A percentile compares a stretch with the other conserved stretches of the same genome.
Conservation (phyloP, 768 basidiomycete genomes). For the Inosperma sp. region DNA sequence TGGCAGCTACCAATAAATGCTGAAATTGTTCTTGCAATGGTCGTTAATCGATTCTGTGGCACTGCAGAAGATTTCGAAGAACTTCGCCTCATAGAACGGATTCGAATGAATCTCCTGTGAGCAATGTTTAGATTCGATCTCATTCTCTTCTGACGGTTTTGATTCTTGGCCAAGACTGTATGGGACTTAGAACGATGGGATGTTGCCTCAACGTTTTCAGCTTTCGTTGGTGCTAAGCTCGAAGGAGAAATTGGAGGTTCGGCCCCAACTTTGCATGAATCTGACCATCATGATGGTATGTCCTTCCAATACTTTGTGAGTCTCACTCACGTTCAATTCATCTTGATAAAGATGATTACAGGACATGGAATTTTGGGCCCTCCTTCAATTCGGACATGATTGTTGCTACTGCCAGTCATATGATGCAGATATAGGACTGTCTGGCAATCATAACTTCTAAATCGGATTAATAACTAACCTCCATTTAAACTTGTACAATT, state of each 20-base stretch:
- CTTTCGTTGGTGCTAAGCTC: not conserved
- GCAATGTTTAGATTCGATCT: not conserved
- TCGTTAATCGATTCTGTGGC: not conserved
- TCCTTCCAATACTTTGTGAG: not conserved
- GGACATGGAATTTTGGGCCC: conserved; percentile 4
- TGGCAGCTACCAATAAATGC: not conserved
- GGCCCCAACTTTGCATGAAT: not conserved
- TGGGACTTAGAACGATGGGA: conserved; percentile 2
- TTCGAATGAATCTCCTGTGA: not conserved
- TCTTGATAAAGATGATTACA: conserved; percentile 1
- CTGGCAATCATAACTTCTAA: too few species aligned
- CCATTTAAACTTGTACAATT: too few species aligned
- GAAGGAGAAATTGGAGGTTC: conserved; percentile 1
- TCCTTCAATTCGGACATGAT: conserved; percentile 4
- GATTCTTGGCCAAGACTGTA: not conserved
- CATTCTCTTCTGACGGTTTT: not conserved
- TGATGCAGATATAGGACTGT: not conserved
- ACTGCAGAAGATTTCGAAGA: not conserved
- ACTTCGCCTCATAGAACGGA: not conserved
- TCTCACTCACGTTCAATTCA: not conserved
- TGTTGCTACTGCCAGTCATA: not conserved
- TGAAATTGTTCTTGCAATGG: not conserved
- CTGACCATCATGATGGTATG: not conserved
- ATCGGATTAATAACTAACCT: too few species aligned
- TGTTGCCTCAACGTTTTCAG: not conserved